Evolutionary conservation across 345 rosid species (phyloP), one percentile per base, ranked within the genome.

Genomic region (Corchorus capsularis): DNA sequence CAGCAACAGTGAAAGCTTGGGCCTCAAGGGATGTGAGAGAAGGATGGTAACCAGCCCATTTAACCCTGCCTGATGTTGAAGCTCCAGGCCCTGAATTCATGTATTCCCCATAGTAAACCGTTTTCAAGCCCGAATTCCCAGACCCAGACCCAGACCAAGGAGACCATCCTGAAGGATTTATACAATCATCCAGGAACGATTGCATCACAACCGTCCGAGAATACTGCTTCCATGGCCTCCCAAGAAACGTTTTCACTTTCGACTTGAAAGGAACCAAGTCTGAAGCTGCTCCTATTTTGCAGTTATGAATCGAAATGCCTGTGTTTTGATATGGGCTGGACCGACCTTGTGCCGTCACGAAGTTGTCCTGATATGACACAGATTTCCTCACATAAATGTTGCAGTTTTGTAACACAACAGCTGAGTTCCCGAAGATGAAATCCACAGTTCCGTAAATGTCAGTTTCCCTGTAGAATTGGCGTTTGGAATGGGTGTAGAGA

Each of bases 391-490:
- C 3, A 49, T 1, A 14, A 49, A 13, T 39, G 43, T 13, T 13
- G 4, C 3, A 49, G 53, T 13, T 49, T 13, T 49, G 53, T 11
- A 49, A 15, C 49, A 46, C 49, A 7, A 46, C 49, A 46, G 49
- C 49, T 7, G 49, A 46, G 49, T 46, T 46, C 9, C 49, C 11
- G 49, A 46, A 46, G 49, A 46, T 46, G 49, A 46, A 7, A 46
- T 46, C 49, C 8, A 46, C 9, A 7, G 90, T 85, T 12, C 90
- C 92, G 11, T 79, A 77, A 32, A 87, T 77, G 63, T 84, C 86
- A 0, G 82, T 73, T 1, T 89, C 88, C 63, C 86, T 22, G 68
- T 84, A 89, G 83, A 89, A 89, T 41, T 89, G 89, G 37, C 88
- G 43, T 6, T 39, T 39, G 43, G 43, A 39, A 39, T 3, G 43